Conservation (phyloP, 2,329 filamentous ascomycete species). For the Botrytis hyacinthi region DNA sequence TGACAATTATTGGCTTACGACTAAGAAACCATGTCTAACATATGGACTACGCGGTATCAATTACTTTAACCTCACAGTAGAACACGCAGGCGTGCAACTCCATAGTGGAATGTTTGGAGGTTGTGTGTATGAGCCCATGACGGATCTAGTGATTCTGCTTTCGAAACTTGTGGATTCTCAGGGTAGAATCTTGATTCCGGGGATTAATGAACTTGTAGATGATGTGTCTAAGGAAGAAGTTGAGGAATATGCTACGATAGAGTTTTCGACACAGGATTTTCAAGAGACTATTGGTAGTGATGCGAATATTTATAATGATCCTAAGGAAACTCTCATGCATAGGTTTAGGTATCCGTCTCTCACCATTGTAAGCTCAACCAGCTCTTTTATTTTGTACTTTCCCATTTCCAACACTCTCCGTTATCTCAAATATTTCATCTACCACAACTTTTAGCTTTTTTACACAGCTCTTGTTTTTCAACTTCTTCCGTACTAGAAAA, state of each 20-base stretch:
- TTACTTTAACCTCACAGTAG: constrained; percentile 9
- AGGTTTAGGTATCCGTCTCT: constrained; percentile 11
- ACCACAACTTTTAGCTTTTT: background rate
- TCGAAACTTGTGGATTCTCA: constrained; percentile 10
- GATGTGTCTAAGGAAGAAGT: background rate
- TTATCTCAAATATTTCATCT: background rate
- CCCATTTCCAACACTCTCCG: background rate
- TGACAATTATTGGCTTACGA: constrained; percentile 18
- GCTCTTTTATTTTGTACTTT: background rate
- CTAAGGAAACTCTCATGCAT: constrained; percentile 10
- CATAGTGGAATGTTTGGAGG: constrained; percentile 19
- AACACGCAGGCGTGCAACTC: background rate
- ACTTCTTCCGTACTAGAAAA: background rate
- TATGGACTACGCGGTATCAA: constrained; percentile 16
- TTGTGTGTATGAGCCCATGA: constrained; percentile 11
- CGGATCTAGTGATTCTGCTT: constrained; percentile 2
- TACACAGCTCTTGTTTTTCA: no score
- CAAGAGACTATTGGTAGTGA: background rate
- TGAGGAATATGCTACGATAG: background rate
- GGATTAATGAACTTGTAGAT: background rate
- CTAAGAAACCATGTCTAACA: constrained; percentile 3
- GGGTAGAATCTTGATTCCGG: constrained; percentile 9
- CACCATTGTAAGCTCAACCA: background rate
- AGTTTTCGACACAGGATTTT: constrained; percentile 11
- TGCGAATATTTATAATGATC: background rate